phyloP scores from a whole-genome alignment of 169 alveolate species.

The Besnoitia besnoiti region DNA sequence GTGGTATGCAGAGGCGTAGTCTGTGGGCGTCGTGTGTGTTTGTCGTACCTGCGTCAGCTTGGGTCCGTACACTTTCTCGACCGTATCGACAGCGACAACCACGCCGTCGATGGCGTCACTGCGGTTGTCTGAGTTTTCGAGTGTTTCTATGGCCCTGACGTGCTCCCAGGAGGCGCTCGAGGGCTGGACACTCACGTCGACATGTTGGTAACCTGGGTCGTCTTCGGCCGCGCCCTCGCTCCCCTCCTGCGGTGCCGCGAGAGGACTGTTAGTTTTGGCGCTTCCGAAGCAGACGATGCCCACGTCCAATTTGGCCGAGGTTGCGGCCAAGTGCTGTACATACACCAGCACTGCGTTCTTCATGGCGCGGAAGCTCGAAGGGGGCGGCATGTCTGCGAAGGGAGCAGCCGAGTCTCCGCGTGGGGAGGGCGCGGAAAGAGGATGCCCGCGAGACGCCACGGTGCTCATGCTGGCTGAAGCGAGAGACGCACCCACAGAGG shows the following conservation, averaged over 20 bases:
- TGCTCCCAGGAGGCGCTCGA: neutral
- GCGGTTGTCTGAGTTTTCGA: neutral
- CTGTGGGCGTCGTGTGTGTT: neutral
- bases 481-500: neutral
- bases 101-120: constrained; percentile 30
- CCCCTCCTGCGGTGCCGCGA: neutral
- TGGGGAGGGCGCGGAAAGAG: neutral
- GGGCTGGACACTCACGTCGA: neutral
- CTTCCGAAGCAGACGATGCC: constrained; percentile 2
- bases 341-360: neutral
- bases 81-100: constrained; percentile 11
- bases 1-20: too few relatives aligned
- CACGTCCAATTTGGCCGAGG: constrained; percentile 16
- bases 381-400: neutral
- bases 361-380: neutral
- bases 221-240: neutral
- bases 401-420: neutral
- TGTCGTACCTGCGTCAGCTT: constrained; percentile 22
- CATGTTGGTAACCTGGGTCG: neutral
- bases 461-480: neutral
- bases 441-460: neutral
- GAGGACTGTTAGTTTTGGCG: neutral
- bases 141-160: neutral
- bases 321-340: constrained; percentile 21
- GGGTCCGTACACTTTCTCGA: neutral